phyloP scores from a whole-genome alignment of 2,329 filamentous ascomycete genomes.

The Daldinia sp. region DNA sequence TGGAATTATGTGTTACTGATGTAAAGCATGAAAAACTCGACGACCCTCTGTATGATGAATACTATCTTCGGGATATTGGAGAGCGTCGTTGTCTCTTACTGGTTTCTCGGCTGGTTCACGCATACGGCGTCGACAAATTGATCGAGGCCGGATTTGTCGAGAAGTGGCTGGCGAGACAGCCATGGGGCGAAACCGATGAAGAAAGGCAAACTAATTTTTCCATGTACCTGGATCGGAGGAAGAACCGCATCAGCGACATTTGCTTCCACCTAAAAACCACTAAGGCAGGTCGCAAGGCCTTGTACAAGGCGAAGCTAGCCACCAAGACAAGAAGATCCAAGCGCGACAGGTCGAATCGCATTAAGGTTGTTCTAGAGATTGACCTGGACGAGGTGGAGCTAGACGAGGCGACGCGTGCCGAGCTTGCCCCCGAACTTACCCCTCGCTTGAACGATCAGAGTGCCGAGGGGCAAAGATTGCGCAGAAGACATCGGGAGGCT shows the following conservation, averaged over 20 bases:
- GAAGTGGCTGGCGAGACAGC: conserved; percentile 77
- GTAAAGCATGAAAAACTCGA: conserved; percentile 59
- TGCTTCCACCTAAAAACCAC: conserved; percentile 59
- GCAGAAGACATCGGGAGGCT: conserved; percentile 81
- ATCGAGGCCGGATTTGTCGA: conserved; percentile 72
- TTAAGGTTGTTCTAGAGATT: conserved; percentile 50
- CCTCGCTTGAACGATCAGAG: conserved; percentile 60
- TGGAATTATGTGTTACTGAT: conserved; percentile 64
- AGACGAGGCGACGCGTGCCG: conserved; percentile 44
- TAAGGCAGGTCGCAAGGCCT: conserved; percentile 59
- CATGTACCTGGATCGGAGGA: conserved; percentile 58
- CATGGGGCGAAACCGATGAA: conserved; percentile 65
- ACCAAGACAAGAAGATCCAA: conserved; percentile 45
- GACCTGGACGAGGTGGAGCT: conserved; percentile 45
- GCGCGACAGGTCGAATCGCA: conserved; percentile 42
- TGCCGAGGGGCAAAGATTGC: conserved; percentile 73
- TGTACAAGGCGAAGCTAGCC: conserved; percentile 59
- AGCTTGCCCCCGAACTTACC: conserved; percentile 48
- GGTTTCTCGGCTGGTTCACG: conserved; percentile 65
- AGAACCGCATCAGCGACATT: conserved; percentile 63
- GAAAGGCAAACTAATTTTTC: conserved; percentile 64
- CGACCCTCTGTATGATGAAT: conserved; percentile 68
- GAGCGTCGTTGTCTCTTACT: conserved; percentile 69
- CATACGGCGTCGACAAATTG: conserved; percentile 64
- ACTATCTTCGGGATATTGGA: conserved; percentile 66